Evolutionary conservation across 805 yeast species (phyloP).

Genomic region (Schwanniomyces vanrijiae): DNA sequence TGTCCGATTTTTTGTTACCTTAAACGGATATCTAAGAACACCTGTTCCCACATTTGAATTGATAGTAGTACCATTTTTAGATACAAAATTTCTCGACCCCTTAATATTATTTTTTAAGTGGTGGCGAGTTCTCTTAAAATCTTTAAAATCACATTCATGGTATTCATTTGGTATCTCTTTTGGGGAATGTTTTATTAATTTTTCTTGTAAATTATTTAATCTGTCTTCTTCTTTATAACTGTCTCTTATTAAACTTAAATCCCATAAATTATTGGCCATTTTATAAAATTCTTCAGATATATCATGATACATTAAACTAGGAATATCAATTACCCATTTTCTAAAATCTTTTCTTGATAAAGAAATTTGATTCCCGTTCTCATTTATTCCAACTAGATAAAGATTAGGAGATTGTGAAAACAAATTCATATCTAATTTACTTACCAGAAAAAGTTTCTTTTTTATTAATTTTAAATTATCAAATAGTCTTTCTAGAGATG

Average conservation of each 20-base stretch:
- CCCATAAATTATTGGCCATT: constrained; percentile 3
- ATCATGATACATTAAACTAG: constrained; percentile 6
- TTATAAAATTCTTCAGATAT: constrained; percentile 1
- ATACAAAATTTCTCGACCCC: not conserved
- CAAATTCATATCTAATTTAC: not conserved
- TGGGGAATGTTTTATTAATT: not conserved
- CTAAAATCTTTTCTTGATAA: constrained; percentile 4
- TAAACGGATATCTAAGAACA: not conserved
- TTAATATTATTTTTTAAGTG: not conserved
- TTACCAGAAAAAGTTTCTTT: not conserved
- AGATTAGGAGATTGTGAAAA: not conserved
- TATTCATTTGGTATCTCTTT: no score
- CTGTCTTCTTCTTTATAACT: constrained; percentile 3
- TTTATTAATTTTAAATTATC: constrained; percentile 1
- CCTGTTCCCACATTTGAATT: not conserved
- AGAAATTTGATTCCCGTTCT: not conserved
- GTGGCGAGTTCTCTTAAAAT: not conserved
- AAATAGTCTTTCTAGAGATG: not conserved
- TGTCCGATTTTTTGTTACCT: not conserved
- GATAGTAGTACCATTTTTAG: not conserved
- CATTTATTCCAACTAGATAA: not conserved
- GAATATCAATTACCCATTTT: constrained; percentile 8
- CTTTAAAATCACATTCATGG: not conserved
- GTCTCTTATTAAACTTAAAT: constrained; percentile 5
- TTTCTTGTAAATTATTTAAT: not conserved